These are phyloP conservation scores for Rhizopogon sp. DNA, from an alignment of 768 basidiomycete species.

Conservation along the genomic window DNA sequence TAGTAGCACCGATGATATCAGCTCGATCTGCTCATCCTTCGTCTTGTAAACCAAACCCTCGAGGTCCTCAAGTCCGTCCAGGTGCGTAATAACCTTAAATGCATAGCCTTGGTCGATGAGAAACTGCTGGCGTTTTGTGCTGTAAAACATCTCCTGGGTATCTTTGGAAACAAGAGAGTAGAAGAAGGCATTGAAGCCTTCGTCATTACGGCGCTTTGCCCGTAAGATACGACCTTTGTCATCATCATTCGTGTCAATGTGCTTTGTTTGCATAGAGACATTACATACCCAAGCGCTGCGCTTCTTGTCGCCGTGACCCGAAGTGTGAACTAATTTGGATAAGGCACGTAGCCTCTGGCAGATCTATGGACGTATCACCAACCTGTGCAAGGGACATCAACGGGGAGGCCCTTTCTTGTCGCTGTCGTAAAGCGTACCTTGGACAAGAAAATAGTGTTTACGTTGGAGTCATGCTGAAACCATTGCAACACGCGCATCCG, in stretches of 20 bases:
- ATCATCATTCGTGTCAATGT: conserved; percentile 11
- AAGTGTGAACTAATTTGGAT: conserved; percentile 99
- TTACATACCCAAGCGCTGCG: conserved; percentile 80
- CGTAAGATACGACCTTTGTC: conserved; percentile 84
- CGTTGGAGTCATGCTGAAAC: conserved; percentile 92
- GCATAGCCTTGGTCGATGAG: conserved; percentile 98
- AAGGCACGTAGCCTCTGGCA: conserved; percentile 97
- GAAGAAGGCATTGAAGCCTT: conserved; percentile 99
- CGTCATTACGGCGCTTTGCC: conserved; percentile 96
- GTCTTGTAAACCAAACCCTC: conserved; percentile 90
- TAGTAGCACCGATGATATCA: conserved; percentile 87
- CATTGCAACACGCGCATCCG: conserved; percentile 91
- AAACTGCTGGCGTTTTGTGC: conserved; percentile 97
- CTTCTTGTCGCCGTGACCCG: conserved; percentile 96
- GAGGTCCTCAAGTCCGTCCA: conserved; percentile 85
- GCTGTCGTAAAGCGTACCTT: conserved; percentile 51
- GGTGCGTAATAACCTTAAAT: conserved; percentile 98
- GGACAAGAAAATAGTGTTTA: conserved; percentile 98
- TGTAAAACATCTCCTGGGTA: conserved; percentile 99
- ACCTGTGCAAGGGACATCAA: conserved; percentile 46
- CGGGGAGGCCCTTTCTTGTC: conserved; percentile 8
- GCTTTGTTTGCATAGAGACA: conserved; percentile 6
- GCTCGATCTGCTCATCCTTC: conserved; percentile 90
- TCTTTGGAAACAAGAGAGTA: conserved; percentile 99
- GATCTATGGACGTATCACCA: conserved; percentile 97